Conservation (phyloP, 345 rosid genomes). For the Pugionium cornutum region DNA sequence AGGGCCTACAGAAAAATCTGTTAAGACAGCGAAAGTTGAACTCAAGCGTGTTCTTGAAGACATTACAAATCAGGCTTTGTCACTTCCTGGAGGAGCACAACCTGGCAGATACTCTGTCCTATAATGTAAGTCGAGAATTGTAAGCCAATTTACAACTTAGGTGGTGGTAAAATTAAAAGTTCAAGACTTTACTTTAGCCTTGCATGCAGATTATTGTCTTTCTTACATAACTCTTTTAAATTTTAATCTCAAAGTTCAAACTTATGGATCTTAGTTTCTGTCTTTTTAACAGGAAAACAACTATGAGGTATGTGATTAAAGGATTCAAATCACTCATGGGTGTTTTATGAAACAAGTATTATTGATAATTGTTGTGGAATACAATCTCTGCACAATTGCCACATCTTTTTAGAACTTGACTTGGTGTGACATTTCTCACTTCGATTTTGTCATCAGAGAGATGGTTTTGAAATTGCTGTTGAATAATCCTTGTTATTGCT, state of each 20-base stretch:
- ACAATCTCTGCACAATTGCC: slow-evolving; percentile 23
- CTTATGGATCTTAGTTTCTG: slow-evolving; percentile 40
- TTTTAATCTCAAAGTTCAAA: slow-evolving; percentile 26
- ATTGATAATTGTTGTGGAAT: slow-evolving; percentile 22
- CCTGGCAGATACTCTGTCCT: slow-evolving; percentile 90
- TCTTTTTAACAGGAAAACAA: slow-evolving; percentile 38
- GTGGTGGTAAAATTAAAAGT: slow-evolving; percentile 1
- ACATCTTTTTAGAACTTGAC: slow-evolving; percentile 25
- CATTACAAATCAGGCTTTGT: slow-evolving; percentile 71
- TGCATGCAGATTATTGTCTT: neutral
- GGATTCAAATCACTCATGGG: slow-evolving; percentile 25
- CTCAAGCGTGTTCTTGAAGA: slow-evolving; percentile 90
- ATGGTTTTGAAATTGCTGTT: slow-evolving; percentile 16
- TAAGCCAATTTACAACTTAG: slow-evolving; percentile 11
- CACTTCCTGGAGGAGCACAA: slow-evolving; percentile 91
- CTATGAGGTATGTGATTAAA: slow-evolving; percentile 37
- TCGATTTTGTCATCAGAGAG: neutral
- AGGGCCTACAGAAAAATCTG: slow-evolving; percentile 88
- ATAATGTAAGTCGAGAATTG: slow-evolving; percentile 55
- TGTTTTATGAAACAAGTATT: slow-evolving; percentile 10
- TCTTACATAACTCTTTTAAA: neutral
- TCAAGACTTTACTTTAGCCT: slow-evolving; percentile 1
- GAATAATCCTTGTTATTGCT: slow-evolving; percentile 21
- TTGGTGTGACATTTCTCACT: slow-evolving; percentile 17
- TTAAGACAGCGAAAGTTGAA: slow-evolving; percentile 84